Conservation (phyloP, 371 early-diverging fungal species). For the Nematocida sp. region DNA sequence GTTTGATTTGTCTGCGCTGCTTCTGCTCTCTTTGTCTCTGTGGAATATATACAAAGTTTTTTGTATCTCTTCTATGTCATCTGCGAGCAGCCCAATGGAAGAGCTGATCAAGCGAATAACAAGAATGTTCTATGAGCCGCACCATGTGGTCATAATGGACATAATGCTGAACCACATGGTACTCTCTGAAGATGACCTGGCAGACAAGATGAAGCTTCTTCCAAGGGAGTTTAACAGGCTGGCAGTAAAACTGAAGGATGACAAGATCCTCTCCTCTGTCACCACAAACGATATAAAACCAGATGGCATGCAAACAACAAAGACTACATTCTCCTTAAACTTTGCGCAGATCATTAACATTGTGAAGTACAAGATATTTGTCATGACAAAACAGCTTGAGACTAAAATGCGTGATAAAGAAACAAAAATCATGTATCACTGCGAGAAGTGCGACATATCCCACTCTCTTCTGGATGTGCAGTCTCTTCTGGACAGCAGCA, state of each 20-base stretch:
- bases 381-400: constrained; percentile 69
- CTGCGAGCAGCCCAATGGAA: constrained; percentile 49
- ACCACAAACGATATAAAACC: constrained; percentile 66
- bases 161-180: constrained; percentile 67
- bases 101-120: constrained; percentile 63
- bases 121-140: constrained; percentile 69
- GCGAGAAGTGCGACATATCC: constrained; percentile 64
- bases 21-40: background rate
- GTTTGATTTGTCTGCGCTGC: background rate
- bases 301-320: constrained; percentile 64
- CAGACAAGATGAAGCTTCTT: constrained; percentile 69
- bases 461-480: constrained; percentile 70
- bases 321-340: constrained; percentile 67
- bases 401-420: constrained; percentile 53
- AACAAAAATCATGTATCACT: constrained; percentile 56
- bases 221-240: constrained; percentile 69
- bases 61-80: constrained; percentile 33
- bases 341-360: constrained; percentile 68
- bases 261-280: constrained; percentile 67
- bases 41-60: background rate
- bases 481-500: constrained; percentile 53
- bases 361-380: constrained; percentile 71
- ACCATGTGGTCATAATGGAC: constrained; percentile 67
- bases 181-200: constrained; percentile 68
- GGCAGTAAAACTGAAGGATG: constrained; percentile 67